phyloP scores from a whole-genome alignment of 306 rosid species.

The Boehmeria nivea region DNA sequence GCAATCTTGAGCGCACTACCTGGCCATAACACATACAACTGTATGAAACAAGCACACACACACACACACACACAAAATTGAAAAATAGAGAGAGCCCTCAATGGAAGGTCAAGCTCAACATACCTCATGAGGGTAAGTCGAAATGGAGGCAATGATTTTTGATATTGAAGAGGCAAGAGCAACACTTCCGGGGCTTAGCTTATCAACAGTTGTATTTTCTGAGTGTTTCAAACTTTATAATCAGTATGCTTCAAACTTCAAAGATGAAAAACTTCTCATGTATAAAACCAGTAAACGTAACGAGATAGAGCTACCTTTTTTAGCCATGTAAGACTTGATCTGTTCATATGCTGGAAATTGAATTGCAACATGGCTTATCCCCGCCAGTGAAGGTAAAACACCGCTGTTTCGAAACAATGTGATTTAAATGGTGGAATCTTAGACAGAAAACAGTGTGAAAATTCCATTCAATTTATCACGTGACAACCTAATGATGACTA shows the following conservation, averaged over 20 bases:
- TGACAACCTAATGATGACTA: too few species aligned
- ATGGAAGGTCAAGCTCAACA: constrained; percentile 1
- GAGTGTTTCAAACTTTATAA: constrained; percentile 24
- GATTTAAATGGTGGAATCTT: too few species aligned
- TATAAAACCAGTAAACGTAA: constrained; percentile 8
- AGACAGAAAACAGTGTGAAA: too few species aligned
- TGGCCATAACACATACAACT: constrained; percentile 16
- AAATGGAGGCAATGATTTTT: constrained; percentile 74
- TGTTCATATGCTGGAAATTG: constrained; percentile 87
- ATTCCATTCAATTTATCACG: too few species aligned
- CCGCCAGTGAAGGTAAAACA: constrained; percentile 82
- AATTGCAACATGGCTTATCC: constrained; percentile 94
- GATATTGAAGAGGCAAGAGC: constrained; percentile 76
- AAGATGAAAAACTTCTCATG: not conserved
- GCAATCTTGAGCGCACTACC: constrained; percentile 89
- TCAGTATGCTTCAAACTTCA: constrained; percentile 9
- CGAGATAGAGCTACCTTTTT: constrained; percentile 44
- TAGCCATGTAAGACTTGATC: constrained; percentile 67
- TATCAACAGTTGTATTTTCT: constrained; percentile 74
- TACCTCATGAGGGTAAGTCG: constrained; percentile 94
- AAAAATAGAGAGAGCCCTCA: too few species aligned
- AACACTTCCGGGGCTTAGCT: constrained; percentile 54
- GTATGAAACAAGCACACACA: not conserved
- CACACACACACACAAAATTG: not conserved
- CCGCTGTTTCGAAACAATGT: constrained; percentile 63